These are phyloP conservation scores for Dipteronia sinensis DNA, from an alignment of 345 rosid genomes.

Conservation along the genomic window DNA sequence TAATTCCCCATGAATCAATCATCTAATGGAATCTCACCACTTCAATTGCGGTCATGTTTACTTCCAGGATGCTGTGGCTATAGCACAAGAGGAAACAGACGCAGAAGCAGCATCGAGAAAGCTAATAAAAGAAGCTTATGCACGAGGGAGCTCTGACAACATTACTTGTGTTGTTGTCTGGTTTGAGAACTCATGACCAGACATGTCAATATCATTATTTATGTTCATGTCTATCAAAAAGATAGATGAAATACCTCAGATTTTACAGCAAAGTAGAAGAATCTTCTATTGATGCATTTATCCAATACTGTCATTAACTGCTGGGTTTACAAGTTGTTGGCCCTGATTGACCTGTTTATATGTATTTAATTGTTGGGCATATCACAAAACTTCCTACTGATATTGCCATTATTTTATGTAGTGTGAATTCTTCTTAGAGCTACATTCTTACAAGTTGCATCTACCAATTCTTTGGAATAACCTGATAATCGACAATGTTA, in stretches of 20 bases:
- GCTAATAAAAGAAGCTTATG: constrained; percentile 48
- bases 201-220: neutral
- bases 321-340: neutral
- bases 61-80: constrained; percentile 47
- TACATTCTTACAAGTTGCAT: no score
- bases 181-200: constrained; percentile 33
- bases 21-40: neutral
- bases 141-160: constrained; percentile 53
- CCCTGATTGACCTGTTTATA: neutral
- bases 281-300: neutral
- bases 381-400: neutral
- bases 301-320: neutral
- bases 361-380: neutral
- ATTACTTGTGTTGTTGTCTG: constrained; percentile 51
- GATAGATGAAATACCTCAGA: neutral
- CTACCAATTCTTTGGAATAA: no score
- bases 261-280: constrained; percentile 13
- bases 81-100: constrained; percentile 41
- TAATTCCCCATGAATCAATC: neutral
- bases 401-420: neutral
- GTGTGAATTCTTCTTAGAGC: no score
- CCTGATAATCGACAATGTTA: no score
- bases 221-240: neutral
- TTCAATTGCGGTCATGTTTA: neutral
- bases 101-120: constrained; percentile 50